phyloP scores from a whole-genome alignment of 2,329 filamentous ascomycete genomes.

The Magnaporthiopsis rhizophila region DNA sequence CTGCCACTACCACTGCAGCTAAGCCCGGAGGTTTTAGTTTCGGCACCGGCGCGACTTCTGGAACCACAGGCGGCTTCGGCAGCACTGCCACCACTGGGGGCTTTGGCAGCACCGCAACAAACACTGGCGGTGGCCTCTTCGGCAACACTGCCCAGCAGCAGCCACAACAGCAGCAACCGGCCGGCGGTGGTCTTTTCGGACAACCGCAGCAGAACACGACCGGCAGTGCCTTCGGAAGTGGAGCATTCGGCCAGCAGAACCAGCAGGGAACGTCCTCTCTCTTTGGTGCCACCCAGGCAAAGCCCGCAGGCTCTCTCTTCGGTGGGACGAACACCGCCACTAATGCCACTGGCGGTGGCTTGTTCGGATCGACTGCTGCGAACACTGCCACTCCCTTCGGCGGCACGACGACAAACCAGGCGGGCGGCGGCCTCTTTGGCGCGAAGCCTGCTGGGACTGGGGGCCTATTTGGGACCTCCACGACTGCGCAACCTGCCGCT shows the following conservation, averaged over 20 bases:
- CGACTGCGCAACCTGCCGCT: conserved; percentile 25
- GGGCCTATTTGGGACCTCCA: conserved; percentile 40
- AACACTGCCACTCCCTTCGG: conserved; percentile 8
- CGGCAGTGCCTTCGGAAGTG: conserved; percentile 8
- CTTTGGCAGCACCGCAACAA: conserved; percentile 32
- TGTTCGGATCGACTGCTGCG: conserved; percentile 36
- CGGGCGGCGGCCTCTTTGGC: conserved; percentile 30
- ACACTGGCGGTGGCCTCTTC: conserved; percentile 23
- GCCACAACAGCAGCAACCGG: neutral
- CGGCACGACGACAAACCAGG: conserved; percentile 12
- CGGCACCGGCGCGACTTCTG: conserved; percentile 17
- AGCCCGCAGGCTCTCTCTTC: conserved; percentile 9
- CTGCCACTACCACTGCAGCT: conserved; percentile 12
- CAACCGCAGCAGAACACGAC: conserved; percentile 6
- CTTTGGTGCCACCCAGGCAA: conserved; percentile 8
- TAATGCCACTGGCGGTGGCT: conserved; percentile 21
- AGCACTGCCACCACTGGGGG: conserved; percentile 27
- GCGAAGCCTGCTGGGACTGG: conserved; percentile 31
- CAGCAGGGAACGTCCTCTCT: conserved; percentile 16
- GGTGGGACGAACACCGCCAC: conserved; percentile 6
- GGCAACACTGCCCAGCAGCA: conserved; percentile 9
- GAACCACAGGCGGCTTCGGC: conserved; percentile 22
- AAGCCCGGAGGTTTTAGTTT: conserved; percentile 18
- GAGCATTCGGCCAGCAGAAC: conserved; percentile 21
- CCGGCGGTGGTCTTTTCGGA: conserved; percentile 10